Evolutionary conservation across 306 rosid species (phyloP), one percentile per base, ranked within the genome.

Genomic region (Lathyrus oleraceus): DNA sequence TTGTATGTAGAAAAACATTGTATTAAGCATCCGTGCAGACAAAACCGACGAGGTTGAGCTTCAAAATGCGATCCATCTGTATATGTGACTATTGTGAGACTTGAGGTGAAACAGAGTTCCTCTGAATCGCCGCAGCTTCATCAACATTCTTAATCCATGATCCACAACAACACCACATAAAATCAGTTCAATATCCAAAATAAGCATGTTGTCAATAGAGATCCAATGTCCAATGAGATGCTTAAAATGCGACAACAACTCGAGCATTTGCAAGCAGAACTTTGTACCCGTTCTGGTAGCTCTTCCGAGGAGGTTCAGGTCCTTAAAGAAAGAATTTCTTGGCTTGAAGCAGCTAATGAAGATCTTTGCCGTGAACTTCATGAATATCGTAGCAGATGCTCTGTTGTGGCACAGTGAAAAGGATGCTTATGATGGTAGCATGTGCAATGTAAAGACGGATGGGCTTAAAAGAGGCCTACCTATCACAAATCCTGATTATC

Each of bases 271-370:
- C 98, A 90, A 83, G 98, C 97, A 65, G 98, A 93, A 81, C 97
- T 93, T 76, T 90, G 92, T 85, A 83, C 98, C 9, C 94, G 97
- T 57, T 82, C 91, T 61, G 96, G 95, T 72, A 89, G 98, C 70
- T 82, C 97, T 58, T 76, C 90, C 61, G 97, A 78, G 79, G 98
- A 93, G 84, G 79, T 87, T 75, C 98, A 88, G 97, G 85, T 85
- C 76, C 96, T 93, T 51, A 93, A 90, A 90, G 98, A 93, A 84
- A 84, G 96, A 70, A 88, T 93, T 82, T 14, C 93, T 69, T 90
- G 97, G 90, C 98, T 93, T 65, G 98, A 93, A 85, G 87, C 97
- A 81, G 89, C 98, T 71, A 93, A 93, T 79, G 97, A 88, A 78
- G 94, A 90, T 82, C 94, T 93, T 68, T 85, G 90, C 69, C 86